Base-by-base conservation (phyloP, 169 alveolate species). In the Prorocentrum cordatum region DNA sequence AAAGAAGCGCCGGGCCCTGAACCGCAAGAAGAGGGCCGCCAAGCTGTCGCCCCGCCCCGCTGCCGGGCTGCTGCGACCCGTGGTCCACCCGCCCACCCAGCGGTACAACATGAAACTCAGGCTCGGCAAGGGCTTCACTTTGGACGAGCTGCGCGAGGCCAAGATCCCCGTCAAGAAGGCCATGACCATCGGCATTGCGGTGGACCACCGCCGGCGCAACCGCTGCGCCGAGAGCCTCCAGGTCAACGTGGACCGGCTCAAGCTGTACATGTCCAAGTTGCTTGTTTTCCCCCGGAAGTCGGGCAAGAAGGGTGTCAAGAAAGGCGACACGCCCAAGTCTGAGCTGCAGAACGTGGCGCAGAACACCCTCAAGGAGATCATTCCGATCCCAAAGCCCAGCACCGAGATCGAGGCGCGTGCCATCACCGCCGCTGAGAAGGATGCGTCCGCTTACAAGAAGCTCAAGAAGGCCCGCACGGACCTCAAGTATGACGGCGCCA, bases 51-150 rank as follows among this genome's bases (percentile, higher is more conserved):
- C 90, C 4, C 90, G 90, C 22, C 90, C 90, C 4, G 66, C 79
- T 0, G 90, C 80, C 27, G 90, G 90, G 31, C 27, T 39, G 79
- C 75, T 61, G 22, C n/a, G n/a, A n/a, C n/a, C n/a, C n/a, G n/a
- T n/a, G n/a, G n/a, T n/a, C n/a, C n/a, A n/a, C n/a, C n/a, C n/a
- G n/a, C n/a, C n/a, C n/a, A n/a, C n/a, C n/a, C n/a, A n/a, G n/a
- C n/a, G n/a, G 27, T 84, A 98, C 96, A 97, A 97, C 95, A 93
- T 94, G 93, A 98, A 97, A 95, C 92, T 96, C 35, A 97, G 99
- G 84, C 93, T 94, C 72, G 99, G 99, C 88, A 94, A 98, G 88
- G 99, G 99, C 64, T 98, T 98, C 96, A 96, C 99, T 26, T 94
- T 96, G 29, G 97, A 96, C 91, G 99, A 98, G 95, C 94, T 98